phyloP scores from a whole-genome alignment of 495 filamentous ascomycete species.

The Neurospora tetraspora region DNA sequence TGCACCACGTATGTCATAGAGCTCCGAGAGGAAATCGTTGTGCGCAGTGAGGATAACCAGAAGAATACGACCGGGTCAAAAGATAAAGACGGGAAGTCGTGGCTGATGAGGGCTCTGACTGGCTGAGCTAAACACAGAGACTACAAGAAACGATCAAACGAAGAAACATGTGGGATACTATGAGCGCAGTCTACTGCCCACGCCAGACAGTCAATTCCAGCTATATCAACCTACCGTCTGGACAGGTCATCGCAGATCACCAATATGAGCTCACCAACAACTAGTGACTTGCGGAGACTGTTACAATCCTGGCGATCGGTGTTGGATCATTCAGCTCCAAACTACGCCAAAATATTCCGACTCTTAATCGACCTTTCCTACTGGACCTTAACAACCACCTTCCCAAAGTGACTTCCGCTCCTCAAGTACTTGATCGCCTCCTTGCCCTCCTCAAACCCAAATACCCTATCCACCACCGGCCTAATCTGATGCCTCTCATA shows the following conservation, averaged over 20 bases:
- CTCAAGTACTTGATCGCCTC: not conserved
- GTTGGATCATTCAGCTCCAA: not conserved
- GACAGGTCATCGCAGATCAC: not conserved
- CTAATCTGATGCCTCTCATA: constrained; percentile 24
- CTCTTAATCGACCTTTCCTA: not conserved
- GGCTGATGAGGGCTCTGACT: not conserved
- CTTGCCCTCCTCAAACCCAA: constrained; percentile 16
- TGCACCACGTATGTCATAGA: not conserved
- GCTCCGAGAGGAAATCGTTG: not conserved
- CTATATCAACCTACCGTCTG: not conserved
- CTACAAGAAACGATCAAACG: not conserved
- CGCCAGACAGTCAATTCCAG: not conserved
- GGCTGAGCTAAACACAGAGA: not conserved
- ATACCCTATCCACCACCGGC: constrained; percentile 27
- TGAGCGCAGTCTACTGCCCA: not conserved
- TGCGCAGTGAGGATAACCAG: not conserved
- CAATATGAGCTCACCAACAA: not conserved
- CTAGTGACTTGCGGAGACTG: not conserved
- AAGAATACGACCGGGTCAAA: not conserved
- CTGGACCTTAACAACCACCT: not conserved
- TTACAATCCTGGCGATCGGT: not conserved
- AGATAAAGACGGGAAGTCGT: not conserved
- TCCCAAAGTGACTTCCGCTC: not conserved
- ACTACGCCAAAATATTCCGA: too few relatives aligned
- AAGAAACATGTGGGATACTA: not conserved